Base-by-base conservation (phyloP, 2,329 filamentous ascomycete genomes). In the Keithomyces neogunnii region DNA sequence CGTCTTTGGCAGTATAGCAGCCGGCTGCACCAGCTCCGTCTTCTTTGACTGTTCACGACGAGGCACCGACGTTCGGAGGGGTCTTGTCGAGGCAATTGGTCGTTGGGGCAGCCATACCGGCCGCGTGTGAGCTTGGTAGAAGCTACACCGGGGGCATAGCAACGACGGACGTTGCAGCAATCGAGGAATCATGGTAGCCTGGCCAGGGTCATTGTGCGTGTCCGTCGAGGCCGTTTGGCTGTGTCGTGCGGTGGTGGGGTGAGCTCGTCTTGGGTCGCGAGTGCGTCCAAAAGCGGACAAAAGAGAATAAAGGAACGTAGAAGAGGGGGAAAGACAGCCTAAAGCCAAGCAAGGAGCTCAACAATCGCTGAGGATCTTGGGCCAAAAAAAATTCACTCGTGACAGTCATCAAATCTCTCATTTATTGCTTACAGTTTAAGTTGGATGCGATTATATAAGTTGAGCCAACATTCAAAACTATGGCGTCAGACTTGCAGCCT, bases 121-220 rank as follows among this genome's bases (percentile, higher is more conserved):
- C 46, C 65, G 62, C 39, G 52, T 55, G 10, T 60, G 57, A 19
- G 56, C 52, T 40, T 53, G 56, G 3, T 55, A 54, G 50, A 63
- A 58, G 57, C 63, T 61, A 45, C 58, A 65, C 40, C 63, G 62
- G 33, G 62, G 57, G 53, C 61, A 69, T 43, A 62, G 58, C 55
- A 67, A 57, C 56, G 65, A 53, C 49, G 63, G 59, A 51, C 68
- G 64, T 45, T 59, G 56, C 5, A 67, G 53, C 47, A 70, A 57
- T 63, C 67, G 65, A 53, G 66, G 59, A 51, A 70, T 67, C 68
- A 71, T 70, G 44, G 56, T 64, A 13, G n/a, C 13, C 33, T 29
- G 13, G n/a, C 6, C 39, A 29, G 11, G 32, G 32, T 40, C 50
- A 52, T 52, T 35, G 32, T 45, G 50, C 31, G 10, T 28, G 31